A percentile compares a stretch with the other conserved stretches of the same genome.
Evolutionary conservation across 1,284 basidiomycete genomes (phyloP).

Genomic region (Cerrena zonata): DNA sequence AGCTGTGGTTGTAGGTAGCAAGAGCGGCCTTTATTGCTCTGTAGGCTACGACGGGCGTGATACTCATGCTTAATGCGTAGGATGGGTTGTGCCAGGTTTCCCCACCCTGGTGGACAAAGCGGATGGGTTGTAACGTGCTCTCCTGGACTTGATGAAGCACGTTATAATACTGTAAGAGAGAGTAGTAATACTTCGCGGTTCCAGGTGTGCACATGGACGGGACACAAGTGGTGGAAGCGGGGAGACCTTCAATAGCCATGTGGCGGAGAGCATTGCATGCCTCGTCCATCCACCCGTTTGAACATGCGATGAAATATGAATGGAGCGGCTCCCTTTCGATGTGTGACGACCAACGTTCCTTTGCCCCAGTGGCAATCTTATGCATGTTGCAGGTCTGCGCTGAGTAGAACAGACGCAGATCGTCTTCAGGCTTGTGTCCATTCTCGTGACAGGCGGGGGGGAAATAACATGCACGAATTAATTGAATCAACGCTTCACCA

Average conservation of each 20-base stretch:
- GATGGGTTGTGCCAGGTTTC: too few relatives aligned
- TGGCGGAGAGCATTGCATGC: slow-evolving; percentile 10
- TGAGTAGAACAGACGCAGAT: background rate
- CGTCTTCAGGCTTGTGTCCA: background rate
- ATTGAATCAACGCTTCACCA: background rate
- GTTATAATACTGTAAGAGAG: too few relatives aligned
- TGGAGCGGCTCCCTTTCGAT: slow-evolving; percentile 6
- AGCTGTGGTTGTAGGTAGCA: too few relatives aligned
- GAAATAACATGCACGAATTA: background rate
- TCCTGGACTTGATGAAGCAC: too few relatives aligned
- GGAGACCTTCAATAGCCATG: background rate
- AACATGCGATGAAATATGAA: slow-evolving; percentile 11
- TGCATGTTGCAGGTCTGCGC: background rate
- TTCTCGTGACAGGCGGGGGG: background rate
- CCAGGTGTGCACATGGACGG: slow-evolving; percentile 9
- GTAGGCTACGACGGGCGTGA: too few relatives aligned
- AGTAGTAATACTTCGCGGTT: background rate
- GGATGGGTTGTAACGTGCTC: too few relatives aligned
- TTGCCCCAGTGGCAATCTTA: slow-evolving; percentile 3
- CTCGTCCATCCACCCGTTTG: slow-evolving; percentile 7
- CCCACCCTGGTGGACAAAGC: too few relatives aligned
- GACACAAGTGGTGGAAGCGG: slow-evolving; percentile 5
- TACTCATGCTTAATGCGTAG: too few relatives aligned
- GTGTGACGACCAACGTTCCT: background rate
- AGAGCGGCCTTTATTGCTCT: too few relatives aligned